Evolutionary conservation across 805 yeast genomes (phyloP), one percentile per base, ranked within the genome.

Genomic region (Starmerella floris): DNA sequence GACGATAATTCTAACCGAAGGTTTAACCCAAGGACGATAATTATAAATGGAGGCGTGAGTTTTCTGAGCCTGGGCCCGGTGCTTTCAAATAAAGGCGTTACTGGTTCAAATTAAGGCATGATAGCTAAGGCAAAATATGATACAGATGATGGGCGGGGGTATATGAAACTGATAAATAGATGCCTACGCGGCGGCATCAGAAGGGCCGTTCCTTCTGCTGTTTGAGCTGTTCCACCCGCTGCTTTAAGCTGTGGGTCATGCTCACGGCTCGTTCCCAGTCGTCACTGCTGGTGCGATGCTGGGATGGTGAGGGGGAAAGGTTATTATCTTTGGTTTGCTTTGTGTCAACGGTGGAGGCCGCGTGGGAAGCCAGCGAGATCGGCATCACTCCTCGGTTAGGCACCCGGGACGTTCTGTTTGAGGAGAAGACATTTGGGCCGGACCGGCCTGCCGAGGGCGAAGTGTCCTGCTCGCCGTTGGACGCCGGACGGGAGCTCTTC

Each of bases 261-360:
- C 35, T 37, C 4, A 45, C 45, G 3, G 53, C 53, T 19, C 44
- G 40, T 11, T 50, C 48, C 46, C 44, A 47, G 15, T 39, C 34
- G 11, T 19, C 22, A 30, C 16, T 30, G 17, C 32, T n/a, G 15
- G 16, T 30, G 32, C 32, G 10, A 30, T 15, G 32, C 10, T 9
- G 32, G 17, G 28, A 13, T 13, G 8, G 28, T 25, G 13, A 9
- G 28, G 8, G 11, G 13, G 28, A 25, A 25, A 9, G 11, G 28
- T 25, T 13, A 8, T 9, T 25, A 25, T 25, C 28, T n/a, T n/a
- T n/a, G n/a, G n/a, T n/a, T n/a, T n/a, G n/a, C n/a, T n/a, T n/a
- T n/a, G n/a, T n/a, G n/a, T n/a, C n/a, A n/a, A n/a, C n/a, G n/a
- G n/a, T n/a, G n/a, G n/a, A n/a, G 13, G 32, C 32, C 8, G 17